Base-by-base conservation (phyloP, 2,329 filamentous ascomycete species). In the Fusarium stilboides region DNA sequence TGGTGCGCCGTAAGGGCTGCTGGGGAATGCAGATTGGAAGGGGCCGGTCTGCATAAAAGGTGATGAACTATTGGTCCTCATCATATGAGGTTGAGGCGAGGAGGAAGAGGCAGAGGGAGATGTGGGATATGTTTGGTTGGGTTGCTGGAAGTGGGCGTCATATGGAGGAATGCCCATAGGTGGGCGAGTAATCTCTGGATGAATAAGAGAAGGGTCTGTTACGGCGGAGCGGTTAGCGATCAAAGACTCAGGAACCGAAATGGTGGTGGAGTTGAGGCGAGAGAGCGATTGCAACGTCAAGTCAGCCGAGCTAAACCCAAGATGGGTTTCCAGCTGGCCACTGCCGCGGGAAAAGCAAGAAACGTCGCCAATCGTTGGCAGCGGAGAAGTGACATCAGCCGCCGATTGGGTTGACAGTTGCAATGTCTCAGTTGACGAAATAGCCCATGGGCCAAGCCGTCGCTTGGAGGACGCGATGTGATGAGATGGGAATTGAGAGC, bases 31-130 rank as follows among this genome's bases (percentile, higher is more conserved):
- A 42, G 85, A 84, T 69, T 87, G 84, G 73, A 85, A 89, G 66
- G 80, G 77, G 43, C 83, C 81, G 68, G 81, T 84, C 67, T 87
- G 87, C 63, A 91, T 84, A 74, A 89, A 91, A 5, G 92, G 92
- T n/a, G 91, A 93, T 15, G 87, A 84, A 75, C 86, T 89, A 65
- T 84, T 86, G 57, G 82, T 84, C 73, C 88, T 83, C 73, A 82
- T 78, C 77, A 77, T 79, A 75, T 69, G 81, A 73, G 68, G 83
- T 80, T 82, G 85, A 28, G 82, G 86, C 36, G 81, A 85, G 17
- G 87, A 85, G 28, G 78, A 76, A 39, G 89, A 88, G 52, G 88
- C 84, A n/a, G 88, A 87, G 6, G 91, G 91, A 3, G 91, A 93
- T 43, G 87, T 82, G 43, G 88, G 86, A 76, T 86, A 88, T 17